A percentile compares a stretch with the other conserved stretches of the same genome.
These are phyloP conservation scores for Diaporthe citriasiana DNA, from an alignment of 2,329 filamentous ascomycete species.

Conservation along the genomic window DNA sequence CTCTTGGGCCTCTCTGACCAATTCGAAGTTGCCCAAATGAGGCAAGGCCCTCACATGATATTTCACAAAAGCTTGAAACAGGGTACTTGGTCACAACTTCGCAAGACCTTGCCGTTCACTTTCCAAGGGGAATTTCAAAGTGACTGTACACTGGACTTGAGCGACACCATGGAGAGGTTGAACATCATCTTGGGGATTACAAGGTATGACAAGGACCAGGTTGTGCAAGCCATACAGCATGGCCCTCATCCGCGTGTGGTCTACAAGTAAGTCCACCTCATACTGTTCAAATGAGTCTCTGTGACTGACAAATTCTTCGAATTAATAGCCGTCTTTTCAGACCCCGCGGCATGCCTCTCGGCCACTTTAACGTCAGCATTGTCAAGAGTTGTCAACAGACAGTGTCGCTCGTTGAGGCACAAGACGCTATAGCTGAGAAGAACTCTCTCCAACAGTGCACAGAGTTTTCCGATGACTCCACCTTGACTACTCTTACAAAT, in stretches of 20 bases:
- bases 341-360: conserved; percentile 35
- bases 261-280: conserved; percentile 28
- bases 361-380: not conserved
- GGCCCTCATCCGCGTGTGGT: not conserved
- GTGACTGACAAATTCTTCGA: not conserved
- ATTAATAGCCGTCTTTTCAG: conserved; percentile 14
- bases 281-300: not conserved
- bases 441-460: not conserved
- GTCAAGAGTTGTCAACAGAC: not conserved
- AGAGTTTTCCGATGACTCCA: conserved; percentile 9
- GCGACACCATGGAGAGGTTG: conserved; percentile 7
- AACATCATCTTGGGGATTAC: conserved; percentile 25
- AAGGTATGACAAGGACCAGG: not conserved
- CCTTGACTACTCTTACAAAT: not conserved
- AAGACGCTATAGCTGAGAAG: not conserved
- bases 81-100: conserved; percentile 35
- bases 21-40: not conserved
- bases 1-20: conserved; percentile 30
- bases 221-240: not conserved
- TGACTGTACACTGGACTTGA: not conserved
- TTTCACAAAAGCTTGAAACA: conserved; percentile 16
- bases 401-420: not conserved
- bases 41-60: not conserved
- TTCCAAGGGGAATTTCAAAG: conserved; percentile 14
- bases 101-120: conserved; percentile 25